Conservation (phyloP, 306 rosid genomes). For the Ormosia semicastrata region DNA sequence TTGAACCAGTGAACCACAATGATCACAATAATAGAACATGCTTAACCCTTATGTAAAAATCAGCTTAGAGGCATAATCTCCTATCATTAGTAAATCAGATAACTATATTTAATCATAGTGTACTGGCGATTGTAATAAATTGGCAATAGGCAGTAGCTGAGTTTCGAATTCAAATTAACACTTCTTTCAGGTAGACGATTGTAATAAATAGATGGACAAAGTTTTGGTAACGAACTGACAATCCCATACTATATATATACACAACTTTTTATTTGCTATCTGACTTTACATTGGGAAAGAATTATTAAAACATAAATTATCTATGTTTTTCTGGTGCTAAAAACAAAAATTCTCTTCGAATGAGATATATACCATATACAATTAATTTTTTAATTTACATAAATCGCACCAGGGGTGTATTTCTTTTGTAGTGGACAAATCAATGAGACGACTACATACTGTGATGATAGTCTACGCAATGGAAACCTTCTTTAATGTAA, state of each 20-base stretch:
- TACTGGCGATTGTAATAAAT: neutral
- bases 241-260: neutral
- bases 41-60: neutral
- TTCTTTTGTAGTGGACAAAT: neutral
- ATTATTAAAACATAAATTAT: neutral
- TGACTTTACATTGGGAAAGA: neutral
- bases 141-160: neutral
- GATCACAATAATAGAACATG: neutral
- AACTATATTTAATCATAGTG: neutral
- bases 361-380: neutral
- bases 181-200: neutral
- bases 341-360: neutral
- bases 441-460: neutral
- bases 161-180: neutral
- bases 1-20: neutral
- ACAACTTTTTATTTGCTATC: neutral
- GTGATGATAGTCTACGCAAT: neutral
- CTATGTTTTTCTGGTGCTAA: neutral
- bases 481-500: constrained; percentile 10
- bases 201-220: neutral
- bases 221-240: neutral
- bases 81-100: neutral
- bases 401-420: neutral
- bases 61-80: neutral
- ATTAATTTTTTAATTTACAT: neutral